Evolutionary conservation across 148 eudicot species (phyloP).

Genomic region (Pouteria glomerata): DNA sequence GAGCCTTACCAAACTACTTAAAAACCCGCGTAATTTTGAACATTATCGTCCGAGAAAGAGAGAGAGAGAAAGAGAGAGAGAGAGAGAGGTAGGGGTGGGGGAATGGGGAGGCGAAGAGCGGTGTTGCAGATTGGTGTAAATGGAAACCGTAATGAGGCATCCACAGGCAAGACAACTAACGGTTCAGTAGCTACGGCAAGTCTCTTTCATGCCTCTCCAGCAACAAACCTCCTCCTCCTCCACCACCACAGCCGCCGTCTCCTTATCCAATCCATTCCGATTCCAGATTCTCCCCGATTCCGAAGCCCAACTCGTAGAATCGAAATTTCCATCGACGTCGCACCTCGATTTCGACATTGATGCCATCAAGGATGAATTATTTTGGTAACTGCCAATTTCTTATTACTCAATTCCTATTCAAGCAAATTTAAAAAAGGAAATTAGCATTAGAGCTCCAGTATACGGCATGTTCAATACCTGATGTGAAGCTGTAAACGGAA

Average conservation of each 20-base stretch:
- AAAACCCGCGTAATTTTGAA: too few relatives aligned
- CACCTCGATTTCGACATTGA: slow-evolving; percentile 20
- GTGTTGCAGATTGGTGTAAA: slow-evolving; percentile 25
- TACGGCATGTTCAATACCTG: too few relatives aligned
- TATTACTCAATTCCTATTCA: background rate
- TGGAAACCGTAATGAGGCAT: slow-evolving; percentile 22
- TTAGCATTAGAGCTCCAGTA: too few relatives aligned
- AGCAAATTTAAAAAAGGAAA: too few relatives aligned
- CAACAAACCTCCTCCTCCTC: slow-evolving; percentile 7
- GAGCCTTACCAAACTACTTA: too few relatives aligned
- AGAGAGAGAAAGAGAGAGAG: background rate
- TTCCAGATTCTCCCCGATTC: slow-evolving; percentile 34
- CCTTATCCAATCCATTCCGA: slow-evolving; percentile 11
- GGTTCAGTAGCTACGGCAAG: slow-evolving; percentile 38
- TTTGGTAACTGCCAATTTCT: slow-evolving; percentile 44
- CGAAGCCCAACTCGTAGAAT: slow-evolving; percentile 13
- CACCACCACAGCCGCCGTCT: too few relatives aligned
- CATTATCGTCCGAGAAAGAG: too few relatives aligned
- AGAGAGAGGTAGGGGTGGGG: slow-evolving; percentile 2
- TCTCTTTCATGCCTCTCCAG: slow-evolving; percentile 22
- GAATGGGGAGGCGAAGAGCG: too few relatives aligned
- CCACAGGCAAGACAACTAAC: slow-evolving; percentile 34
- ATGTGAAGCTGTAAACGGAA: too few relatives aligned
- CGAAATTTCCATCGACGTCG: slow-evolving; percentile 16
- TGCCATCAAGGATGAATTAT: slow-evolving; percentile 47